A percentile compares a stretch with the other conserved stretches of the same genome.
These are phyloP conservation scores for Alectoria sarmentosa DNA, from an alignment of 495 filamentous ascomycete species.

Conservation along the genomic window DNA sequence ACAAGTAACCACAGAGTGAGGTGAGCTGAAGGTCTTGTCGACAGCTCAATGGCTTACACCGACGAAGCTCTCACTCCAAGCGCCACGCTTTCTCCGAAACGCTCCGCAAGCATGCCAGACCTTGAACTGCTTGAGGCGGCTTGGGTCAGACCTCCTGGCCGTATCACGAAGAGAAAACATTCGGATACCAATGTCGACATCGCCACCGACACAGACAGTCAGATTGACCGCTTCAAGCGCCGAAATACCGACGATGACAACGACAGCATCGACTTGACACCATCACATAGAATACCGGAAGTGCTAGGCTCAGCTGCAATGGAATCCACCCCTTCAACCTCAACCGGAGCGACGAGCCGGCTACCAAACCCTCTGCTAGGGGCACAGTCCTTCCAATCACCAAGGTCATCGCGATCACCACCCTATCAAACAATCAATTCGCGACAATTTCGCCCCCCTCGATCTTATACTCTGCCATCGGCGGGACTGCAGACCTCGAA, in stretches of 20 bases:
- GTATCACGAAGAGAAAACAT: background rate
- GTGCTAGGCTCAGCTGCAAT: background rate
- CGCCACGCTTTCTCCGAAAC: background rate
- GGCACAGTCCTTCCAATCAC: background rate
- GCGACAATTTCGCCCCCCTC: background rate
- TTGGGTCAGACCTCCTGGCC: background rate
- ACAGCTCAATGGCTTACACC: background rate
- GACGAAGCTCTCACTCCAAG: background rate
- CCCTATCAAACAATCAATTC: background rate
- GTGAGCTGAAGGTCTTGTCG: background rate
- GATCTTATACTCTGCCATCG: background rate
- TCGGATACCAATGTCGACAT: background rate
- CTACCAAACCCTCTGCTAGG: background rate
- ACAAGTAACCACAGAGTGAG: background rate
- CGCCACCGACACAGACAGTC: background rate
- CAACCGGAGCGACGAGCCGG: background rate
- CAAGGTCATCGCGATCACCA: no score
- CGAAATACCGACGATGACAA: background rate
- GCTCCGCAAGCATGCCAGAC: background rate
- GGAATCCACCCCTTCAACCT: no score
- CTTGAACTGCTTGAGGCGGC: background rate
- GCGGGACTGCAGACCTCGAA: background rate
- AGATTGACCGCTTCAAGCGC: background rate
- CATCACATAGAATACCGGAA: background rate
- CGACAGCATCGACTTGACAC: background rate